Conservation (phyloP, 75 land plant species). For the Isoetes taiwanensis region DNA sequence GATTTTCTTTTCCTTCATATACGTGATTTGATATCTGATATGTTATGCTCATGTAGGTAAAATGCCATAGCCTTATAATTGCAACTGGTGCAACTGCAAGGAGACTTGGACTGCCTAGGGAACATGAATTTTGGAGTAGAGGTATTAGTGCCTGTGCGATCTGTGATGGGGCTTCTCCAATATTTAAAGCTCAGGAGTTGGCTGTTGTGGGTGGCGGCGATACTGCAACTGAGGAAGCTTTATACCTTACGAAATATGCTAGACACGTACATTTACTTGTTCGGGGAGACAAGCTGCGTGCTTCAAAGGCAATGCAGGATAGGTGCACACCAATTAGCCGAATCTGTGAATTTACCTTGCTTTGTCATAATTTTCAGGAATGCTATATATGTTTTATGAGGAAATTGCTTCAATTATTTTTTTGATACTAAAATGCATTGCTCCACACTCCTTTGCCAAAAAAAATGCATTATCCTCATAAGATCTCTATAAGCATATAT, state of each 20-base stretch:
- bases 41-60: constrained; percentile 46
- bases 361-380: no score
- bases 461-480: no score
- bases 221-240: constrained; percentile 91
- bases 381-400: no score
- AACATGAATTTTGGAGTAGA: constrained; percentile 97
- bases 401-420: no score
- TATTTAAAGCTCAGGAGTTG: constrained; percentile 79
- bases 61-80: constrained; percentile 67
- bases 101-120: constrained; percentile 69
- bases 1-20: no score
- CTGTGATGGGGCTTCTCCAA: constrained; percentile 94
- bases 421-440: no score
- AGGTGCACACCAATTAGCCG: no score
- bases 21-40: no score
- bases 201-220: constrained; percentile 99
- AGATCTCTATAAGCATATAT: no score
- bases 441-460: no score
- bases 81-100: constrained; percentile 95
- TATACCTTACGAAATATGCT: constrained; percentile 93
- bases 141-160: constrained; percentile 99
- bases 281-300: constrained; percentile 58
- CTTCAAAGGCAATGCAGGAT: constrained; percentile 98
- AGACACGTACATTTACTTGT: constrained; percentile 88
- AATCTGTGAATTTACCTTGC: no score